These are phyloP conservation scores for Capillidium rhysosporum DNA, from an alignment of 371 early-diverging fungal species.

Conservation along the genomic window DNA sequence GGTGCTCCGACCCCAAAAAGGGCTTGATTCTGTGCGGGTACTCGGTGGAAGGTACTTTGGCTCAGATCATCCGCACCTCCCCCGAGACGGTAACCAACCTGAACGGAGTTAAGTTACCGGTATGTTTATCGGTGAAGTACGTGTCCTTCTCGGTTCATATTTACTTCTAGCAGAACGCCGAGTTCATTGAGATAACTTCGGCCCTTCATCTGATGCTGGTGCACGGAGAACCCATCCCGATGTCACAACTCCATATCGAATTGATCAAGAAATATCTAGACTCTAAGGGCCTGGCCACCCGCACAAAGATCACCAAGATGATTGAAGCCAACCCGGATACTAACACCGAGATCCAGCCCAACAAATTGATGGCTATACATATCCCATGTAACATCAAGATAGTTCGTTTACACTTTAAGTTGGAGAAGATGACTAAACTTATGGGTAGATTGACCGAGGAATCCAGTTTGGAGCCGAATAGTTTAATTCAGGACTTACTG, in stretches of 20 bases:
- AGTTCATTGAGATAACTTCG: constrained; percentile 94
- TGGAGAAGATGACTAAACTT: constrained; percentile 85
- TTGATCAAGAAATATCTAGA: constrained; percentile 24
- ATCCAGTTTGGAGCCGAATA: constrained; percentile 30
- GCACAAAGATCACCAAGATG: no score
- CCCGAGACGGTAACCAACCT: constrained; percentile 83
- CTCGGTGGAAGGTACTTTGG: constrained; percentile 97
- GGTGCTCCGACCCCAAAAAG: constrained; percentile 93
- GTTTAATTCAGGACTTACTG: constrained; percentile 58
- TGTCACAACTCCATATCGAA: constrained; percentile 90
- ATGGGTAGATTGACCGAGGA: constrained; percentile 66
- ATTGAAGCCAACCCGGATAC: not conserved
- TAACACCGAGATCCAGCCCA: not conserved
- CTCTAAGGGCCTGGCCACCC: constrained; percentile 23
- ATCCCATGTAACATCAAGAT: constrained; percentile 93
- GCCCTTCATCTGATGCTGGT: constrained; percentile 96
- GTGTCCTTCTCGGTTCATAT: constrained; percentile 99
- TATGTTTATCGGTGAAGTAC: constrained; percentile 87
- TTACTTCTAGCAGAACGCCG: constrained; percentile 95
- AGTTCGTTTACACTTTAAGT: constrained; percentile 79
- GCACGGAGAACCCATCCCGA: constrained; percentile 97
- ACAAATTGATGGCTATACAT: constrained; percentile 63
- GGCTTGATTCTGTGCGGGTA: constrained; percentile 98
- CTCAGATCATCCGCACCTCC: constrained; percentile 86
- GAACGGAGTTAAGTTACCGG: constrained; percentile 73